Percentiles rank a stretch among this genome's conserved stretches.
Evolutionary conservation across 2,329 filamentous ascomycete genomes (phyloP).

Genomic region (Didymosphaeria variabile): DNA sequence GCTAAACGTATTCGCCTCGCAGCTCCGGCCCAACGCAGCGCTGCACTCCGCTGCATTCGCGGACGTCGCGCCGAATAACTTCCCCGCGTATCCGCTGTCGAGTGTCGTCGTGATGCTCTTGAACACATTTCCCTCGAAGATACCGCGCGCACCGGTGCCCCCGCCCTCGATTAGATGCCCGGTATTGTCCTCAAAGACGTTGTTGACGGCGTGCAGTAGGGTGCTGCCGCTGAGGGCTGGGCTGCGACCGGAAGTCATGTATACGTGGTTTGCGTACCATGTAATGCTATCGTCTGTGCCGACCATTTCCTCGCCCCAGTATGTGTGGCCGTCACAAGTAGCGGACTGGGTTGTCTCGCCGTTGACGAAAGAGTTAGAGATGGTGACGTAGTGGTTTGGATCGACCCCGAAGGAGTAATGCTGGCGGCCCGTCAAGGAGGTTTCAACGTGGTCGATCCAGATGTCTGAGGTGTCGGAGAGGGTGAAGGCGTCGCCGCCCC

Average conservation of each 20-base stretch:
- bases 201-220: constrained; percentile 30
- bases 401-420: constrained; percentile 24
- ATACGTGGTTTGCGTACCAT: constrained; percentile 29
- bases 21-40: neutral
- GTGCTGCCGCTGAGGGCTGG: constrained; percentile 26
- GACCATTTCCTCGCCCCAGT: constrained; percentile 31
- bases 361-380: constrained; percentile 31
- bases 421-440: constrained; percentile 16
- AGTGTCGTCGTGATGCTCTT: neutral
- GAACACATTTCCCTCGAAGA: constrained; percentile 31
- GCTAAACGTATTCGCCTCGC: neutral
- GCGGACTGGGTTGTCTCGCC: constrained; percentile 25
- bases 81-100: neutral
- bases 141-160: constrained; percentile 17
- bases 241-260: constrained; percentile 25
- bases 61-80: neutral
- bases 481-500: constrained; percentile 49
- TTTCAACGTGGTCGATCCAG: constrained; percentile 44
- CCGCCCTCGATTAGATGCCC: constrained; percentile 27
- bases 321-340: constrained; percentile 28
- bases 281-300: constrained; percentile 29
- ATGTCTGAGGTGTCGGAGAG: constrained; percentile 39
- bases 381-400: constrained; percentile 23
- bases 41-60: neutral
- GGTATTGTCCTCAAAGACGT: constrained; percentile 24